A percentile compares a stretch with the other conserved stretches of the same genome.
Evolutionary conservation across 306 rosid genomes (phyloP).

Genomic region (Rosa chinensis): DNA sequence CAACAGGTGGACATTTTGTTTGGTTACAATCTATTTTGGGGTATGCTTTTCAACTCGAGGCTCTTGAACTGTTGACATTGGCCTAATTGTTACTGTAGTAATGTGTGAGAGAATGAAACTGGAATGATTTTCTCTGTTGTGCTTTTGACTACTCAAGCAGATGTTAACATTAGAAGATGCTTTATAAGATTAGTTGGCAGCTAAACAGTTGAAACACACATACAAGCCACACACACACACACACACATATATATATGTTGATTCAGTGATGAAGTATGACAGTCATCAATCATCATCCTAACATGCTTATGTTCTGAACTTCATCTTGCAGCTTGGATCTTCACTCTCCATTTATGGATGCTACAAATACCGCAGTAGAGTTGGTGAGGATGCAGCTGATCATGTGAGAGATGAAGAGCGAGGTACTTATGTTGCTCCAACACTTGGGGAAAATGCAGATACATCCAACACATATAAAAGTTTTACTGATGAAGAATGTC

Average conservation of each 20-base stretch:
- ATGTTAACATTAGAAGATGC: no score
- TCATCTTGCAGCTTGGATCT: slow-evolving; percentile 63
- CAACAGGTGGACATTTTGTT: slow-evolving; percentile 91
- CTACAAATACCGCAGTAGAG: slow-evolving; percentile 27
- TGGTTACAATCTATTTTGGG: slow-evolving; percentile 92
- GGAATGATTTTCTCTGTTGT: slow-evolving; percentile 5
- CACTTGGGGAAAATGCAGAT: slow-evolving; percentile 37
- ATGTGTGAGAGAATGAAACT: neutral
- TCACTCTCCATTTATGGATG: slow-evolving; percentile 60
- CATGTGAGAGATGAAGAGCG: slow-evolving; percentile 42
- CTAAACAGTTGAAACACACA: no score
- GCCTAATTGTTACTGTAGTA: slow-evolving; percentile 1
- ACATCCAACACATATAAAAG: slow-evolving; percentile 39
- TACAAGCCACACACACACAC: no score
- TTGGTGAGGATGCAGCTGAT: slow-evolving; percentile 23
- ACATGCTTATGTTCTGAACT: slow-evolving; percentile 34
- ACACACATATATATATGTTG: no score
- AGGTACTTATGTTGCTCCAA: slow-evolving; percentile 60
- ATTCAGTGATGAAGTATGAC: neutral
- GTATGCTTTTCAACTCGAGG: slow-evolving; percentile 46
- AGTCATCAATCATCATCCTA: slow-evolving; percentile 7
- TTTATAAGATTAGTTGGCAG: no score
- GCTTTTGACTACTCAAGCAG: no score
- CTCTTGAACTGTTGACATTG: slow-evolving; percentile 26
- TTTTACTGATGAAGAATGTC: slow-evolving; percentile 32